These are phyloP conservation scores for Keithomyces neogunnii DNA, from an alignment of 2,329 filamentous ascomycete species.

Conservation along the genomic window DNA sequence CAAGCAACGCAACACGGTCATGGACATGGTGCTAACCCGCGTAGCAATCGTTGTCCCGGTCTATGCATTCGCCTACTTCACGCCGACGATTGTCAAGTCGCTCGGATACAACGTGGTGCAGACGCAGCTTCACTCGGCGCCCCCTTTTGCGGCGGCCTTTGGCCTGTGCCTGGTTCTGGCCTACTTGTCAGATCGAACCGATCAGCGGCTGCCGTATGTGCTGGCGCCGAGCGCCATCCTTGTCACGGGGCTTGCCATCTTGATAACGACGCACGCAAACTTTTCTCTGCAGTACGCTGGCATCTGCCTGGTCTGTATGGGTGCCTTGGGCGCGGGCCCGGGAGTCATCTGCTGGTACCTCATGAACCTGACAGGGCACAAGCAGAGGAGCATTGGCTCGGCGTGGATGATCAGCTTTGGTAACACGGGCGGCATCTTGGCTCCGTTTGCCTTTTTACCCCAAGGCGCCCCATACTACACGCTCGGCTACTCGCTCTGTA, in stretches of 20 bases:
- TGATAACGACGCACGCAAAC: slow-evolving; percentile 41
- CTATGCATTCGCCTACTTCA: slow-evolving; percentile 44
- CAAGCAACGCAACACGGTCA: slow-evolving; percentile 13
- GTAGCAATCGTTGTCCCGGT: slow-evolving; percentile 29
- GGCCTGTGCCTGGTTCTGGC: slow-evolving; percentile 54
- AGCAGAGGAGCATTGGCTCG: slow-evolving; percentile 7
- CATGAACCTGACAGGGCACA: slow-evolving; percentile 8
- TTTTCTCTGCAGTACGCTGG: slow-evolving; percentile 56
- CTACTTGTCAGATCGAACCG: slow-evolving; percentile 55
- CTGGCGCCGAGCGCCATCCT: slow-evolving; percentile 50
- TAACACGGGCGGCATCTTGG: slow-evolving; percentile 6
- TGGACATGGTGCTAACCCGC: not conserved
- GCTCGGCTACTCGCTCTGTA: slow-evolving; percentile 5
- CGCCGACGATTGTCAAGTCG: slow-evolving; percentile 43
- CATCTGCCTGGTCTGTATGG: slow-evolving; percentile 45
- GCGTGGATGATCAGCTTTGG: slow-evolving; percentile 8
- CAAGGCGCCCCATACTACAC: not conserved
- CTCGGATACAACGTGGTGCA: slow-evolving; percentile 21
- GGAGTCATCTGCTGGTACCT: slow-evolving; percentile 7
- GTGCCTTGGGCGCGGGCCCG: slow-evolving; percentile 3
- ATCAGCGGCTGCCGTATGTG: slow-evolving; percentile 55
- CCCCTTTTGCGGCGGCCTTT: slow-evolving; percentile 50
- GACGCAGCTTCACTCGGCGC: slow-evolving; percentile 47
- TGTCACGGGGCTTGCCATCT: slow-evolving; percentile 56
- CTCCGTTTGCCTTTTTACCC: slow-evolving; percentile 6